Conservation (phyloP, 2,329 filamentous ascomycete genomes). For the Monilinia vaccinii-corymbosi region DNA sequence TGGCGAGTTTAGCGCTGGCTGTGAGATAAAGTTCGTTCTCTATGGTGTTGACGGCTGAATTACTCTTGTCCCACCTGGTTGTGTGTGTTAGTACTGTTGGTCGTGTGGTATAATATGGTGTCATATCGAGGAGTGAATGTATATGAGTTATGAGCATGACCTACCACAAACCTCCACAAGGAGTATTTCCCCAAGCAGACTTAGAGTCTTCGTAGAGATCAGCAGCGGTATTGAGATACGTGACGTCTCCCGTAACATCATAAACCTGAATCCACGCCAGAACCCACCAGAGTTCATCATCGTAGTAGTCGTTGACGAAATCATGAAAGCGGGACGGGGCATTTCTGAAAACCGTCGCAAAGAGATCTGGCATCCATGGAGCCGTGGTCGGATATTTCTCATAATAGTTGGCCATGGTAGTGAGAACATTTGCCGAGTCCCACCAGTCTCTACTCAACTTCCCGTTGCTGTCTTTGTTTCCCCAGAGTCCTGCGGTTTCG, state of each 20-base stretch:
- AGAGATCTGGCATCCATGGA: constrained; percentile 5
- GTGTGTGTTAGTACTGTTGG: too few species aligned
- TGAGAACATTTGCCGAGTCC: constrained; percentile 61
- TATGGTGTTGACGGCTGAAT: constrained; percentile 45
- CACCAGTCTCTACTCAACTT: constrained; percentile 62
- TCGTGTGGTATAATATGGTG: constrained; percentile 5
- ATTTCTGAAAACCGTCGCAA: constrained; percentile 19
- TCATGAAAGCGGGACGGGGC: constrained; percentile 8
- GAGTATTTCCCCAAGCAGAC: constrained; percentile 39
- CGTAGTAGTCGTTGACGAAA: constrained; percentile 47
- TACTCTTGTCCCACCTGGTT: constrained; percentile 42
- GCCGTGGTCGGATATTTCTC: constrained; percentile 17
- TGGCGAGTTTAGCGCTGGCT: constrained; percentile 46
- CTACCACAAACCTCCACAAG: constrained; percentile 43
- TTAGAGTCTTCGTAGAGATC: constrained; percentile 49
- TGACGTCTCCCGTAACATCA: constrained; percentile 42
- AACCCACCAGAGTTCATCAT: constrained; percentile 57
- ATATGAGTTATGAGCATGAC: constrained; percentile 3
- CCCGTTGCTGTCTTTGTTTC: constrained; percentile 37
- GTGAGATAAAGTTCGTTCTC: constrained; percentile 48
- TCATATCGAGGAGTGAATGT: background rate
- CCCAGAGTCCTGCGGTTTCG: constrained; percentile 50
- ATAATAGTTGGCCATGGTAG: constrained; percentile 47
- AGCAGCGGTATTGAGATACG: constrained; percentile 45
- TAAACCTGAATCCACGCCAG: constrained; percentile 48